A percentile compares a stretch with the other conserved stretches of the same genome.
phyloP scores from a whole-genome alignment of 2,329 filamentous ascomycete species.

The Seiridium unicorne region DNA sequence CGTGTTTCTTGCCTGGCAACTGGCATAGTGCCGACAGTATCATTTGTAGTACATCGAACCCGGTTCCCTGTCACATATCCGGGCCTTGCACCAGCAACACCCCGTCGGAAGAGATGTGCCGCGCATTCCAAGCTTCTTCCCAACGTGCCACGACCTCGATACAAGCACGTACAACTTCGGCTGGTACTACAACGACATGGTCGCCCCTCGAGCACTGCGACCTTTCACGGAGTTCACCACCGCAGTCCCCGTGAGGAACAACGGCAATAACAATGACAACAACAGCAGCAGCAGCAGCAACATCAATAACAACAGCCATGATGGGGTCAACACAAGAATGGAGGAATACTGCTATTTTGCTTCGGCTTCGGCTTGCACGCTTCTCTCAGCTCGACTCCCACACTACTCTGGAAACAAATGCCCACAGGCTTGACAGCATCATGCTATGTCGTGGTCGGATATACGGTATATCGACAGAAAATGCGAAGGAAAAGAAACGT shows the following conservation, averaged over 20 bases:
- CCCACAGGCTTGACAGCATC: neutral
- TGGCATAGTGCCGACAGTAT: neutral
- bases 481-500: neutral
- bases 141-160: too few relatives aligned
- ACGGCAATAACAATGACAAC: too few relatives aligned
- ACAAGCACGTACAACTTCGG: too few relatives aligned
- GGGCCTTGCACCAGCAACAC: neutral
- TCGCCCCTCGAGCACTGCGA: neutral
- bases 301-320: too few relatives aligned
- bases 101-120: too few relatives aligned
- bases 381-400: neutral
- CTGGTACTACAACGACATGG: neutral
- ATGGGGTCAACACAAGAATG: neutral
- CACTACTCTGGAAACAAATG: neutral
- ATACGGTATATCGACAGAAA: neutral
- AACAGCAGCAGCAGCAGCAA: too few relatives aligned
- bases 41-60: neutral
- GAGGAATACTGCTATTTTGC: neutral
- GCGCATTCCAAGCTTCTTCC: neutral
- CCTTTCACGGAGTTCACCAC: neutral
- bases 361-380: neutral
- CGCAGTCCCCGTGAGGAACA: too few relatives aligned
- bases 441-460: neutral
- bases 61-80: neutral
- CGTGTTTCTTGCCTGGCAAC: neutral